Evolutionary conservation across 1,284 basidiomycete genomes (phyloP), one percentile per base, ranked within the genome.

Genomic region (Malassezia sympodialis): DNA sequence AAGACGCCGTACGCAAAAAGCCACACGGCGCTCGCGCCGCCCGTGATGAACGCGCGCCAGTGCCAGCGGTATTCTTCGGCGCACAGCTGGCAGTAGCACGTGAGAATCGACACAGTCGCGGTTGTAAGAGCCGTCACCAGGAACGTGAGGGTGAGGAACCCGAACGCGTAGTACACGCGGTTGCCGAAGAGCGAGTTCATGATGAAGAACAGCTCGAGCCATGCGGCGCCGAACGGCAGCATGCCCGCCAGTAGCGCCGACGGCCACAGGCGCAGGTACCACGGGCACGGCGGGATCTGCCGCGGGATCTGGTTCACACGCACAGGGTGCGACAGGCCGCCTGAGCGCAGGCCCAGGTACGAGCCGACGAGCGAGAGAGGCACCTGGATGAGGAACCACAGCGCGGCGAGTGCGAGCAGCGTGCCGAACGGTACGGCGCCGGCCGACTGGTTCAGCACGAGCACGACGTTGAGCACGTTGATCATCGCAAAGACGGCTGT

Each of bases 11-110:
- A 94, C 0, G 81, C 80, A 53, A 94, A 79, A 30, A 96, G 78
- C 91, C 93, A 98, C 75, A 94, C 84, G 0, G 90, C 86, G 57
- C 86, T 88, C 19, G 90, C 90, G 6, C 90, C 93, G 28, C 91
- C 93, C n/a, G 85, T 86, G 61, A 94, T 74, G 80, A 96, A 96
- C 4, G 89, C 82, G 39, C 90, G 82, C 91, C 93, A 96, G 61
- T 98, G 91, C 91, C 91, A 98, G 60, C 88, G 80, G 77, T 96
- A 96, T 70, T 98, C 91, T 76, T 96, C 93, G 10, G 89, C 86
- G 63, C 91, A 96, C 14, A 98, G 81, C 55, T 85, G 80, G 76
- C 96, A 96, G 78, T 98, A 76, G 62, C 63, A 53, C 23, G 65
- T 66, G 17, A 65, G 60, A 49, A 71, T 66, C 8, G 64, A 61